These are phyloP conservation scores for Leishmania braziliensis DNA, from an alignment of 208 protist species.

Conservation along the genomic window DNA sequence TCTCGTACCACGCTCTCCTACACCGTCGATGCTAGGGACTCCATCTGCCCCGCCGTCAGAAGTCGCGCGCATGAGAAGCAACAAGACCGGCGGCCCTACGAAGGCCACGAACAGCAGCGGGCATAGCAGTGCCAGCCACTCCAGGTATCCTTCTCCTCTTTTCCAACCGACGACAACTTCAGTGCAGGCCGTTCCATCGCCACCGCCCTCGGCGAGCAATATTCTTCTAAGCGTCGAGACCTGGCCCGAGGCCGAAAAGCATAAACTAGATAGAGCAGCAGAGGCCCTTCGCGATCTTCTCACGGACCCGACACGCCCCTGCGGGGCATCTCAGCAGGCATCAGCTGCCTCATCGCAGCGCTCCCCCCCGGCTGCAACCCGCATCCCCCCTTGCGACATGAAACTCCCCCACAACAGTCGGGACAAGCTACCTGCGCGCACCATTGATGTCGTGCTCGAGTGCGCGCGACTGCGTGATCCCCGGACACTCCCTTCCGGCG, in stretches of 20 bases:
- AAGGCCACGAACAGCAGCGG: neutral
- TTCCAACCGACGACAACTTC: neutral
- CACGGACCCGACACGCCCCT: neutral
- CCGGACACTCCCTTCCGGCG: constrained; percentile 26
- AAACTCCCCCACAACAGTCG: neutral
- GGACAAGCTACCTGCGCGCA: neutral
- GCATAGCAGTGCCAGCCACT: neutral
- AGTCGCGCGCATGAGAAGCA: neutral
- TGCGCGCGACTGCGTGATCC: constrained; percentile 47
- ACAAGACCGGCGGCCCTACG: neutral
- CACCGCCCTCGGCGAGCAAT: neutral
- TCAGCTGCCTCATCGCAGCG: neutral
- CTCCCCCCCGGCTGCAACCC: neutral
- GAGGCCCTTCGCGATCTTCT: constrained; percentile 17
- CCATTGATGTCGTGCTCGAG: constrained; percentile 52
- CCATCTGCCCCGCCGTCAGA: neutral
- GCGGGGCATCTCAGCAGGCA: neutral
- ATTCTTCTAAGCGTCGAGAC: neutral
- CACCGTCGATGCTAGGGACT: neutral
- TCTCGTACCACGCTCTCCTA: neutral
- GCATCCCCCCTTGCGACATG: constrained; percentile 1
- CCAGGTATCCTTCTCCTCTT: neutral
- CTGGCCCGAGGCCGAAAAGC: neutral
- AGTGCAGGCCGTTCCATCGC: too few relatives aligned
- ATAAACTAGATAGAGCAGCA: constrained; percentile 5